Evolutionary conservation across 2,329 filamentous ascomycete genomes (phyloP).

Genomic region (Diaporthe sp.): DNA sequence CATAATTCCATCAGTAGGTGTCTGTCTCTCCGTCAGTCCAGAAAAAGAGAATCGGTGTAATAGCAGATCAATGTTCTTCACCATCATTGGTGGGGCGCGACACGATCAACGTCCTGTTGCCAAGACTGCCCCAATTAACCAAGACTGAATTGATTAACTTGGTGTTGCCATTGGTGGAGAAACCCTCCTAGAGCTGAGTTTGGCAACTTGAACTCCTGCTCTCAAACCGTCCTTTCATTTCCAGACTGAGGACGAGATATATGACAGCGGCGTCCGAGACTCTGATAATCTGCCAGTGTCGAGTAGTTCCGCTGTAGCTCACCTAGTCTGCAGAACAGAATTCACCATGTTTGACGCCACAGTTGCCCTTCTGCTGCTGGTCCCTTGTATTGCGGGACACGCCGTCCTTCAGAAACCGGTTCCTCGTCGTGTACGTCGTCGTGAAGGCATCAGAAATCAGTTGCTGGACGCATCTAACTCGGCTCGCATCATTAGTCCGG

Average conservation of each 20-base stretch:
- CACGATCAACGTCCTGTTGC: background rate
- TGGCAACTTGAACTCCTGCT: background rate
- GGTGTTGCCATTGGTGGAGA: slow-evolving; percentile 7
- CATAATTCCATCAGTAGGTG: background rate
- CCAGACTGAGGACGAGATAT: background rate
- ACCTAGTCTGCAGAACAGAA: background rate
- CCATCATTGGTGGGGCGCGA: background rate
- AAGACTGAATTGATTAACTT: slow-evolving; percentile 11
- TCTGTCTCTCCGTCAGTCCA: background rate
- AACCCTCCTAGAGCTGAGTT: background rate
- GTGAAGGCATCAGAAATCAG: background rate
- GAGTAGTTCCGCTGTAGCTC: background rate
- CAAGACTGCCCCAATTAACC: background rate
- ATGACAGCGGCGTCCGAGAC: background rate
- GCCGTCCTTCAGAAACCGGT: slow-evolving; percentile 1
- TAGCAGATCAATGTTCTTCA: background rate
- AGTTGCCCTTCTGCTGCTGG: background rate
- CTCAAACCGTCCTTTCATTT: background rate
- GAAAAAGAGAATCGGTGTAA: background rate
- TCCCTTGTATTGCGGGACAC: background rate
- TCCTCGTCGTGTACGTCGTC: background rate
- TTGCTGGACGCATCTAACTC: background rate
- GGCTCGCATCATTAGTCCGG: background rate
- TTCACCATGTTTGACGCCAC: background rate
- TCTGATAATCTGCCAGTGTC: background rate